Base-by-base conservation (phyloP, 768 basidiomycete genomes). In the Mycena floridula region DNA sequence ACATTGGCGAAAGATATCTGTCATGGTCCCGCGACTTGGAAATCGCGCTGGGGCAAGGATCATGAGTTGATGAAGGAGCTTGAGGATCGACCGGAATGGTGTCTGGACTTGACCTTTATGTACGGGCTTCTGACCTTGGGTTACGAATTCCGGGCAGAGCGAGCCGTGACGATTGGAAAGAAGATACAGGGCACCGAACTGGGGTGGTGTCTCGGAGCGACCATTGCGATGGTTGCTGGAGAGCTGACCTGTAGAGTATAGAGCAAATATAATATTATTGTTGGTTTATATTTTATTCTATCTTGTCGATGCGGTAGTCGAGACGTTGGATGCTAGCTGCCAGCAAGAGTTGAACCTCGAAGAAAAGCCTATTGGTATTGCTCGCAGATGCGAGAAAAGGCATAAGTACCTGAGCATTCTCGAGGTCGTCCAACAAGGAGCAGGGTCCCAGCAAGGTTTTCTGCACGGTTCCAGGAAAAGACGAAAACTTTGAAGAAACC, bases 151-250 rank as follows among this genome's bases (percentile, higher is more conserved):
- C 72, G 65, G 12, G 82, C 78, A 32, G 70, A 64, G 16, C 61
- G 92, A 48, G 73, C 82, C 49, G 79, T 90, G 25, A 9, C 16
- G 16, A 16, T 32, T 32, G 28, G 28, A 16, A 32, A 32, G 28
- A 32, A 32, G 28, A 9, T 98, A 37, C 71, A 71, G 23, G 89
- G 82, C 18, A 95, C 94, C 2, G 95, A 96, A 74, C 67, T 97
- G 47, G 94, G 94, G 18, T 97, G 95, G 94, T 84, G 83, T 54
- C 63, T 97, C 25, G 91, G 91, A 15, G 93, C 91, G 25, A 81
- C 84, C 41, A 77, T 92, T 55, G 80, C 78, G 42, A 76, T 90
- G 72, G 76, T 88, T 25, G 28, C 28, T 32, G 28, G 28, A 16
- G 28, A 32, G 9, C 16, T 32, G 28, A 32, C 9, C 11, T 32